Base-by-base conservation (phyloP, 2,329 filamentous ascomycete species). In the Polychaeton citri region DNA sequence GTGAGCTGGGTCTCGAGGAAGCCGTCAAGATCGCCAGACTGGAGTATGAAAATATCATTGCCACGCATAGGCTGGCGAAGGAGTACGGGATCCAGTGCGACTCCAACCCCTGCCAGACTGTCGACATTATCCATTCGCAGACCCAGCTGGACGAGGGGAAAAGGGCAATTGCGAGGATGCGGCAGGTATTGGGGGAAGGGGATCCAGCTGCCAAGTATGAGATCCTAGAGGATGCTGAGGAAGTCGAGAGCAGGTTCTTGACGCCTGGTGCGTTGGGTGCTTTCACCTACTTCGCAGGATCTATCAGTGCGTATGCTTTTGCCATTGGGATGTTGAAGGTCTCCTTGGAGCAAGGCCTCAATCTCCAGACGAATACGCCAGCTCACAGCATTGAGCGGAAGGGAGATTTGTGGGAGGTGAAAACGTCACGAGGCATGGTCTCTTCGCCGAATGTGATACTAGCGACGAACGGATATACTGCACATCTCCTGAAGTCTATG, bases 81-180 rank as follows among this genome's bases (percentile, higher is more conserved):
- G 54, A 63, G 13, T 53, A 75, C 37, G 43, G 42, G 4, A 68
- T 74, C 20, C 50, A 57, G 8, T 65, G 71, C 46, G 73, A 76
- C 45, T 66, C 63, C 34, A 47, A 55, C 24, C 49, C 63, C 7
- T 68, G 71, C 43, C 58, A 64, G 17, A 78, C 74, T 0, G 62
- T 75, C 2, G 74, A 79, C 49, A 56, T 76, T 2, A 58, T 76
- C 20, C 76, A 74, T 47, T 69, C 74, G 39, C 39, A 56, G 13
- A 49, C 39, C 6, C 55, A 64, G 33, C 68, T 65, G 57, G 48
- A 51, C 4, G 37, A 33, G 13, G 62, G 64, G 1, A 47, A 54
- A 17, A 41, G 46, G 12, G 59, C 63, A 3, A 60, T 73, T 12
- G 46, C 53, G 3, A 53, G 61, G 4, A 68, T 75, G 63, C 58